Evolutionary conservation across 306 rosid species (phyloP), one percentile per base, ranked within the genome.

Genomic region (Trifolium subterraneum): DNA sequence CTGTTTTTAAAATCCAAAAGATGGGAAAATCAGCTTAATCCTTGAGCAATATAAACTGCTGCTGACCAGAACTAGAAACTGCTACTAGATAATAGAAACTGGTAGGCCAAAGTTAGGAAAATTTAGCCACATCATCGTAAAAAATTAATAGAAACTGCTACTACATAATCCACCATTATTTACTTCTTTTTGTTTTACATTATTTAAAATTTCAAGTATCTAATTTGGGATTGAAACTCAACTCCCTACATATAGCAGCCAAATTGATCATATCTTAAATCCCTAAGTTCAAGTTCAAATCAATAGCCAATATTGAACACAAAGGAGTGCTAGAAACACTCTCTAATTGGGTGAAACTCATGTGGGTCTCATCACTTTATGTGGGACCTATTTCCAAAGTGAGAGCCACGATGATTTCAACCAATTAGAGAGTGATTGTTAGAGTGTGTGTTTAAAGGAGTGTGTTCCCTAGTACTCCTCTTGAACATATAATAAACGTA

Each of bases 1-100:
- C 98, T 93, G 71, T 68, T 70, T 79, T 68, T 58, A 83, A 64
- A 64, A 78, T 70, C 22, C 69, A 75, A 23, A 36, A 35, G 35
- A 76, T 42, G 68, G 75, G 75, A 70, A 78, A 73, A 41, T 82
- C 71, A 82, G 82, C 19, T 71, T 52, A 84, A 78, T 70, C 20
- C 68, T 76, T 38, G 14, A 68, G 35, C 45, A 72, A 54, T 68
- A 45, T 47, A 68, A 67, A 68, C 70, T 47, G 51, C 50, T 35
- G 51, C 38, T 35, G 38, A 45, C 31, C 52, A 70, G 11, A 68
- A 68, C 25, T 23, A 67, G 25, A 66, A n/a, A n/a, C n/a, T n/a
- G n/a, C n/a, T n/a, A n/a, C n/a, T n/a, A n/a, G n/a, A n/a, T n/a
- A n/a, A n/a, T n/a, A n/a, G n/a, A n/a, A n/a, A 67, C 48, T 45